phyloP scores from a whole-genome alignment of 2,329 filamentous ascomycete genomes.

The Paecilomyces dactylethromorphus region DNA sequence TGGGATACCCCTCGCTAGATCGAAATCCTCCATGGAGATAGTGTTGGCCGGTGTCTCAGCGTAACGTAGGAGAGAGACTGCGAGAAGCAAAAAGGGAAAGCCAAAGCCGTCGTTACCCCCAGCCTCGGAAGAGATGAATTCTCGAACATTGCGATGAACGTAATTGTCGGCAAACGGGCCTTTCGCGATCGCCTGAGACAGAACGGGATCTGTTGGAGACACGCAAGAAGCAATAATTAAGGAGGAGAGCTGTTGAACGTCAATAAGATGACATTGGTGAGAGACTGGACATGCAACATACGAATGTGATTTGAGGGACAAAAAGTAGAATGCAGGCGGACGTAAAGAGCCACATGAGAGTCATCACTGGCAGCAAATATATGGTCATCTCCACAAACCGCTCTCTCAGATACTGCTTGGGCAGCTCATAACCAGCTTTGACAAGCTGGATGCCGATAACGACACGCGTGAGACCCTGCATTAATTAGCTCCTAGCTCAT shows the following conservation, averaged over 20 bases:
- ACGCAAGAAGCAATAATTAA: constrained; percentile 56
- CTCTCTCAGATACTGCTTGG: constrained; percentile 47
- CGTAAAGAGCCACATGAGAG: constrained; percentile 56
- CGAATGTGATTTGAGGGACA: constrained; percentile 48
- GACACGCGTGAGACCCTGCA: constrained; percentile 46
- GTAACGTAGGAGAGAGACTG: constrained; percentile 51
- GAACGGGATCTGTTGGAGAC: constrained; percentile 56
- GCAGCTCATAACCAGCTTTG: constrained; percentile 57
- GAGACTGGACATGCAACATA: constrained; percentile 7
- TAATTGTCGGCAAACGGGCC: constrained; percentile 58
- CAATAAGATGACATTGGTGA: background rate
- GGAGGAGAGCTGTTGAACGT: constrained; percentile 37
- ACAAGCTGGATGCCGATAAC: constrained; percentile 59
- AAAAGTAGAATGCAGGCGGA: constrained; percentile 50
- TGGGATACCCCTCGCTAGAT: constrained; percentile 14
- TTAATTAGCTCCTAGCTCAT: background rate
- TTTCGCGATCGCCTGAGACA: constrained; percentile 58
- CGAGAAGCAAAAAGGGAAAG: constrained; percentile 56
- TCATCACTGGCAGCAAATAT: constrained; percentile 55
- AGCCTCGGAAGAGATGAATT: constrained; percentile 57
- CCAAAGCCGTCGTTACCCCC: constrained; percentile 59
- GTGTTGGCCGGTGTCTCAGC: constrained; percentile 31
- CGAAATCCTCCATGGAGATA: constrained; percentile 10
- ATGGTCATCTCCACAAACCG: constrained; percentile 50
- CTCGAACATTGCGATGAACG: constrained; percentile 50